Conservation (phyloP, 306 rosid species). For the Mimosa bimucronata region DNA sequence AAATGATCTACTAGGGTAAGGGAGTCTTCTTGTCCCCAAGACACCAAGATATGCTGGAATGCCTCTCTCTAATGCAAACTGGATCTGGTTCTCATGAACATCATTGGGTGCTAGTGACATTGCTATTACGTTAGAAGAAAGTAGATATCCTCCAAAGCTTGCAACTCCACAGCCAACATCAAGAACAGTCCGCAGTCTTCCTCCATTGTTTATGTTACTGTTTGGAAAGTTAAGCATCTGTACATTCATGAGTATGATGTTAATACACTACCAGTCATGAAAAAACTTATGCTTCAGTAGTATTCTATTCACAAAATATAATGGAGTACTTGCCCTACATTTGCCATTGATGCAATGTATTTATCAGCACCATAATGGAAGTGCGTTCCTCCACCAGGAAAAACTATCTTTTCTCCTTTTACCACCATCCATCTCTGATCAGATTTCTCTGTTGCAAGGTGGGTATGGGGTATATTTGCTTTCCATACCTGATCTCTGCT, state of each 20-base stretch:
- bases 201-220: conserved; percentile 67
- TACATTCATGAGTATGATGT: conserved; percentile 36
- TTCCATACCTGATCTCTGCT: conserved; percentile 98
- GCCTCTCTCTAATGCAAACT: conserved; percentile 94
- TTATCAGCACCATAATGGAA: conserved; percentile 91
- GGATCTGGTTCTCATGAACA: conserved; percentile 95
- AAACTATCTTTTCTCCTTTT: conserved; percentile 81
- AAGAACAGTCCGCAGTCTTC: conserved; percentile 76
- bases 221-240: conserved; percentile 95
- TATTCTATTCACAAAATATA: conserved; percentile 23
- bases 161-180: conserved; percentile 95
- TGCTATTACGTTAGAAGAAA: conserved; percentile 73
- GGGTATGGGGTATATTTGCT: conserved; percentile 94
- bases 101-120: conserved; percentile 97
- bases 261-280: neutral
- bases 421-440: conserved; percentile 92
- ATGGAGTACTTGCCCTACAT: conserved; percentile 56
- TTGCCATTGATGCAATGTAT: conserved; percentile 88
- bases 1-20: conserved; percentile 95
- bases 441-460: conserved; percentile 95
- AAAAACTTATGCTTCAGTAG: conserved; percentile 22
- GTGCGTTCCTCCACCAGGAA: conserved; percentile 98
- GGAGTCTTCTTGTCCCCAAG: conserved; percentile 87
- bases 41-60: conserved; percentile 95
- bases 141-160: conserved; percentile 92